These are phyloP conservation scores for Cryphonectria radicalis DNA, from an alignment of 2,329 filamentous ascomycete species.

Conservation along the genomic window DNA sequence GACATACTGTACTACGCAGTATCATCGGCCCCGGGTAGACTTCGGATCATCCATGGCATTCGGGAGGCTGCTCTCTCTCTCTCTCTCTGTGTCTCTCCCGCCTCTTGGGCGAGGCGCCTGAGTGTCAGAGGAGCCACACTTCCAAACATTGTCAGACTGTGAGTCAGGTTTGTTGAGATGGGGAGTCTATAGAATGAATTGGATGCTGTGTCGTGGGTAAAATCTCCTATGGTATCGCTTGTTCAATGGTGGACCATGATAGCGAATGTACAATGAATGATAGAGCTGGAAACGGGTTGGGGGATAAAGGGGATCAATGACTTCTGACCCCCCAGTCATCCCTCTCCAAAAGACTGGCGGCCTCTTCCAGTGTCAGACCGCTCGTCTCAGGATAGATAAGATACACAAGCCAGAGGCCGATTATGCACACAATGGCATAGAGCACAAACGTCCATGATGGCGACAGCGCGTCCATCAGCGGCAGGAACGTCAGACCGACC, in stretches of 20 bases:
- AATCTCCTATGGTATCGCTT: not conserved
- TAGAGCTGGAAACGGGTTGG: not conserved
- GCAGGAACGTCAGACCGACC: constrained; percentile 84
- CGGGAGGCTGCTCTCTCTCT: not conserved
- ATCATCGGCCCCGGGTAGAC: not conserved
- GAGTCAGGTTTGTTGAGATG: not conserved
- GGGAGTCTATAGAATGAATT: not conserved
- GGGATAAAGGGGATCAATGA: constrained; percentile 25
- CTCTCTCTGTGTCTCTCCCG: not conserved
- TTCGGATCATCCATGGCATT: not conserved
- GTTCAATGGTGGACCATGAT: not conserved
- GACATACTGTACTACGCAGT: not conserved
- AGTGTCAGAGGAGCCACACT: not conserved
- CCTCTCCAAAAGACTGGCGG: constrained; percentile 69
- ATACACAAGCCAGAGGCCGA: constrained; percentile 72
- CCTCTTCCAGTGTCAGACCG: constrained; percentile 80
- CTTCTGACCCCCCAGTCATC: constrained; percentile 74
- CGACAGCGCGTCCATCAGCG: constrained; percentile 78
- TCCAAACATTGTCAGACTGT: not conserved
- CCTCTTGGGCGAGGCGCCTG: not conserved
- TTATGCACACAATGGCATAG: constrained; percentile 74
- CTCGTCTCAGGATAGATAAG: constrained; percentile 84
- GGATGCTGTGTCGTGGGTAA: not conserved
- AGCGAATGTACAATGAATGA: not conserved
- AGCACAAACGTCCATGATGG: constrained; percentile 78